These are phyloP conservation scores for Cytospora chrysosperma DNA, from an alignment of 2,329 filamentous ascomycete species.

Conservation along the genomic window DNA sequence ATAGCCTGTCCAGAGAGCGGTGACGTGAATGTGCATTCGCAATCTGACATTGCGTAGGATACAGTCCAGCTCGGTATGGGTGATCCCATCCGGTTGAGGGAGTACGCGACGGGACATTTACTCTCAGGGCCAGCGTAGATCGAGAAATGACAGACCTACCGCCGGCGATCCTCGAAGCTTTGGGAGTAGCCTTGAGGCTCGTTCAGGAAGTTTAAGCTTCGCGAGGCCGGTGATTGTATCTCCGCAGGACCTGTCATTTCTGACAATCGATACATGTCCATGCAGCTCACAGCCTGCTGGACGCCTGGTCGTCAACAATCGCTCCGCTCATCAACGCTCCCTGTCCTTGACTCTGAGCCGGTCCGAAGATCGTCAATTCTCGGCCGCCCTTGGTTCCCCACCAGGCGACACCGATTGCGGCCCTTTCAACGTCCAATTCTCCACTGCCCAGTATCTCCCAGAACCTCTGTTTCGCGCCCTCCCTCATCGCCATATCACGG, in stretches of 20 bases:
- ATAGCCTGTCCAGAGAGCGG: too few relatives aligned
- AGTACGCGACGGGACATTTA: background rate
- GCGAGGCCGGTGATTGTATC: background rate
- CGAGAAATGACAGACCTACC: background rate
- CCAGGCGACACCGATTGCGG: slow-evolving; percentile 78
- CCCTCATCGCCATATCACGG: slow-evolving; percentile 58
- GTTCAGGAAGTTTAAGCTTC: background rate
- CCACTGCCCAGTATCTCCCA: slow-evolving; percentile 78
- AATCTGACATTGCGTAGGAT: background rate
- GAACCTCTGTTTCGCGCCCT: slow-evolving; percentile 67
- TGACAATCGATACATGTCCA: background rate
- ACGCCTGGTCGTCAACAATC: slow-evolving; percentile 35
- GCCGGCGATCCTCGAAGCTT: background rate
- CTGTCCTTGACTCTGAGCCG: slow-evolving; percentile 27
- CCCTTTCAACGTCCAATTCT: slow-evolving; percentile 85
- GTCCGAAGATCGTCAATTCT: slow-evolving; percentile 45
- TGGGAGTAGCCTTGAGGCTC: background rate
- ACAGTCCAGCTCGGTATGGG: background rate
- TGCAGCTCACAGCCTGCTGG: slow-evolving; percentile 37
- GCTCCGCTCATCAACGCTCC: slow-evolving; percentile 54
- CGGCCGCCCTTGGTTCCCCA: slow-evolving; percentile 66
- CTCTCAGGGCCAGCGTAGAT: background rate
- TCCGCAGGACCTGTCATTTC: background rate
- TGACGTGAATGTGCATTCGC: slow-evolving; percentile 1
- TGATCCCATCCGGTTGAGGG: background rate